phyloP scores from a whole-genome alignment of 768 basidiomycete species.

The Leucocoprinus sp. region DNA sequence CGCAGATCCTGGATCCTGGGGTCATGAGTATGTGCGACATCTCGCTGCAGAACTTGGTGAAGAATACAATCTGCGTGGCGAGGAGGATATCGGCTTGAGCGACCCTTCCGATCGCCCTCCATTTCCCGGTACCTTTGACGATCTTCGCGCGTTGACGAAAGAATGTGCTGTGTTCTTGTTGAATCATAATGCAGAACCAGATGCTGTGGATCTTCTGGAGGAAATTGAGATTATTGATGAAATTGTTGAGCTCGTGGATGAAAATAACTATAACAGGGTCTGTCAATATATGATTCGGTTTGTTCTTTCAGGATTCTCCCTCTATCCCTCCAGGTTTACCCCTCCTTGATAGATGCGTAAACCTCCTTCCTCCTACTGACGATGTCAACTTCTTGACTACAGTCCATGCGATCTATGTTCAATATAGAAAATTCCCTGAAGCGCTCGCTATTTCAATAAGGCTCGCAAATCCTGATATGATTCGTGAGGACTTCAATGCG shows the following conservation, averaged over 20 bases:
- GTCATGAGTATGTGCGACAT: constrained; percentile 97
- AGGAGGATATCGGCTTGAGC: constrained; percentile 26
- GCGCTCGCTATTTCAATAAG: constrained; percentile 82
- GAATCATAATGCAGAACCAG: constrained; percentile 93
- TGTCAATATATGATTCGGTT: constrained; percentile 95
- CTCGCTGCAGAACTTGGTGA: constrained; percentile 94
- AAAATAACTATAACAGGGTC: constrained; percentile 82
- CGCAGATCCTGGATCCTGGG: constrained; percentile 93
- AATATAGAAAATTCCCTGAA: constrained; percentile 84
- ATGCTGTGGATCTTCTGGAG: constrained; percentile 92
- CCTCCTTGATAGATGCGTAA: constrained; percentile 56
- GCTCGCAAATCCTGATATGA: constrained; percentile 69
- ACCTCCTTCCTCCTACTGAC: constrained; percentile 86
- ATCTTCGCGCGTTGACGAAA: constrained; percentile 67
- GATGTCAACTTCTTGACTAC: constrained; percentile 84
- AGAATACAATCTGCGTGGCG: constrained; percentile 72
- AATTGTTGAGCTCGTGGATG: constrained; percentile 72
- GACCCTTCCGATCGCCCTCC: constrained; percentile 20
- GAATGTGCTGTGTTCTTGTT: constrained; percentile 87
- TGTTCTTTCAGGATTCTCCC: constrained; percentile 15
- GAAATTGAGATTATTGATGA: constrained; percentile 86
- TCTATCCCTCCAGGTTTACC: constrained; percentile 2
- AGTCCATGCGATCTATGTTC: constrained; percentile 82
- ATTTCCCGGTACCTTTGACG: constrained; percentile 57
- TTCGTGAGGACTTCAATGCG: constrained; percentile 82